Evolutionary conservation across 2,329 filamentous ascomycete species (phyloP), one percentile per base, ranked within the genome.

Genomic region (Periconia sp.): DNA sequence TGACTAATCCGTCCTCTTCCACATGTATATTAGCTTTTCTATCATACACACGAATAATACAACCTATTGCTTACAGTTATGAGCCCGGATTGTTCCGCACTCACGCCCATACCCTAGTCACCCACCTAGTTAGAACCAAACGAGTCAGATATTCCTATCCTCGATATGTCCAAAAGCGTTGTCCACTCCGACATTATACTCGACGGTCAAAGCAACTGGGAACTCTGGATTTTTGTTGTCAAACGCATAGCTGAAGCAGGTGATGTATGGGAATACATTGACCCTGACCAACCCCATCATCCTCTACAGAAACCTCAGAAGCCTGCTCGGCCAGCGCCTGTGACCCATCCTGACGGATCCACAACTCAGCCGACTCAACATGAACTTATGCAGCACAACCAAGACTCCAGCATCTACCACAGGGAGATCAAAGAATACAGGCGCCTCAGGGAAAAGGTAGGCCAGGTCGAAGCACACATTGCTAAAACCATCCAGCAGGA

Each of bases 151-250:
- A n/a, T n/a, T n/a, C n/a, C n/a, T n/a, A n/a, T n/a, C n/a, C n/a
- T 27, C 23, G 8, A 27, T 3, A 27, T 27, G 23, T 27, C 23
- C 5, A 27, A 27, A 27, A 27, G 8, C 8, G 23, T 8, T 8
- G 23, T 27, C 15, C 2, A 42, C 18, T 42, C 41, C 5, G n/a
- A 42, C 30, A 37, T 58, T n/a, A 48, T 56, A 27, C 52, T 57
- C 35, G 10, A 53, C 20, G 49, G 50, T n/a, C 45, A 55, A 40
- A 45, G 18, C 20, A 49, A 58, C 49, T 58, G 42, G 52, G 52
- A 55, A 30, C 55, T 58, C 19, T 58, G 46, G 55, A 53, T 58
- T 47, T 58, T 50, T 45, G 37, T 52, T 23, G 41, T 58, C 42
- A 55, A 52, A 41, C 30, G 44, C 42, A 45, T 57, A 17, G 47